phyloP scores from a whole-genome alignment of 352 stramenopile species.

The Aphanomyces stellatus region DNA sequence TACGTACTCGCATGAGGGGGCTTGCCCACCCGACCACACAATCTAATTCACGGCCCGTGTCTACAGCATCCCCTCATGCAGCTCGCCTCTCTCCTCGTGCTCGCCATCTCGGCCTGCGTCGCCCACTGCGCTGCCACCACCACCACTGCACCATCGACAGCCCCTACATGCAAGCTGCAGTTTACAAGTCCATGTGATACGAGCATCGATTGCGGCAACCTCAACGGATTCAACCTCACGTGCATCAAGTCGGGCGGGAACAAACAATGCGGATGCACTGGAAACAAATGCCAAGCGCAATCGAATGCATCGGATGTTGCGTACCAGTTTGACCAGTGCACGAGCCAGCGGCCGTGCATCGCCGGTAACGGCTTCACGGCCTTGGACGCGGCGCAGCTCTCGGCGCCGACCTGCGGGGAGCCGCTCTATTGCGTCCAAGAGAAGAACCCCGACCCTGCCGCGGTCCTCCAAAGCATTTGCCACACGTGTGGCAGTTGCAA shows the following conservation, averaged over 20 bases:
- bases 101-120: background rate
- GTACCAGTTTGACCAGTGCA: slow-evolving; percentile 63
- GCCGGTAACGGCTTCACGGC: slow-evolving; percentile 60
- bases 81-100: background rate
- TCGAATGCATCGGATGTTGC: slow-evolving; percentile 31
- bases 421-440: slow-evolving; percentile 65
- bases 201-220: slow-evolving; percentile 38
- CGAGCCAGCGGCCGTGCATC: slow-evolving; percentile 33
- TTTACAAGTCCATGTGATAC: slow-evolving; percentile 48
- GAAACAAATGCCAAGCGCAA: slow-evolving; percentile 26
- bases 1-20: background rate
- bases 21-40: background rate
- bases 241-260: slow-evolving; percentile 42
- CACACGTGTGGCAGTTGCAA: slow-evolving; percentile 79
- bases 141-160: background rate
- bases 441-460: slow-evolving; percentile 59
- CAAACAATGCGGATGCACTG: slow-evolving; percentile 30
- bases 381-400: background rate
- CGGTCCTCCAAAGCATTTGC: slow-evolving; percentile 46
- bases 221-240: slow-evolving; percentile 63
- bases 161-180: slow-evolving; percentile 51
- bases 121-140: background rate
- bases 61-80: background rate
- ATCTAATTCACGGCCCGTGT: background rate
- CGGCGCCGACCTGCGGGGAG: slow-evolving; percentile 45